Evolutionary conservation across 345 rosid species (phyloP).

Genomic region (Nasturtium officinale): DNA sequence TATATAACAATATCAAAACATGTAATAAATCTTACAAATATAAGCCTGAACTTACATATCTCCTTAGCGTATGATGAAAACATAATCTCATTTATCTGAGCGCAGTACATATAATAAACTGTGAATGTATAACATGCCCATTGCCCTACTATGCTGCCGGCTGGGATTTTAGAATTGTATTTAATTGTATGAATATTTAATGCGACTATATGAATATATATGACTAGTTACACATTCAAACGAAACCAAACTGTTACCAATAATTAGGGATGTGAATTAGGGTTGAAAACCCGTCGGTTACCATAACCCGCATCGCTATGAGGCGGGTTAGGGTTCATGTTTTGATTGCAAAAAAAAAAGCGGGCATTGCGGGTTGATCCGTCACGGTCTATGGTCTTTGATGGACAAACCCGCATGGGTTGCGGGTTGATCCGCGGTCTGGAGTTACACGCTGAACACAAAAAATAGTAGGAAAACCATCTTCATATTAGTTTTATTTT

Average conservation of each 20-base stretch:
- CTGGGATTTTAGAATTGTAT: not conserved
- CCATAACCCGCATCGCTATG: too few relatives aligned
- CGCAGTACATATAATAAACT: conserved; percentile 13
- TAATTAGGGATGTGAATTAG: too few relatives aligned
- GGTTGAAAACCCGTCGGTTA: too few relatives aligned
- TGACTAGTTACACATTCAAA: conserved; percentile 14
- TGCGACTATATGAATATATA: not conserved
- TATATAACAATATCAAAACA: not conserved
- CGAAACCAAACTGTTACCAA: not conserved
- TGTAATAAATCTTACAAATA: not conserved
- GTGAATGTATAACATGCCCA: conserved; percentile 18
- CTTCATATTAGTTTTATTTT: too few relatives aligned
- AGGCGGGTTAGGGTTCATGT: too few relatives aligned
- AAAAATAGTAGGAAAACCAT: too few relatives aligned
- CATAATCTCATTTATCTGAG: not conserved
- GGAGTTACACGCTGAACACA: too few relatives aligned
- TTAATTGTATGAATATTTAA: conserved; percentile 3
- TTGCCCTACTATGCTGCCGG: conserved; percentile 13
- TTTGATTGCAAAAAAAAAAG: too few relatives aligned
- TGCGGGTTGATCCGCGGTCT: too few relatives aligned
- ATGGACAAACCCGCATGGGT: too few relatives aligned
- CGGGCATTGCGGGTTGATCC: too few relatives aligned
- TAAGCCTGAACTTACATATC: not conserved
- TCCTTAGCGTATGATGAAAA: conserved; percentile 15
- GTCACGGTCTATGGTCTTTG: too few relatives aligned